Percentiles rank a stretch among this genome's conserved stretches.
phyloP scores from a whole-genome alignment of 768 basidiomycete species.

The Leccinum broughii region DNA sequence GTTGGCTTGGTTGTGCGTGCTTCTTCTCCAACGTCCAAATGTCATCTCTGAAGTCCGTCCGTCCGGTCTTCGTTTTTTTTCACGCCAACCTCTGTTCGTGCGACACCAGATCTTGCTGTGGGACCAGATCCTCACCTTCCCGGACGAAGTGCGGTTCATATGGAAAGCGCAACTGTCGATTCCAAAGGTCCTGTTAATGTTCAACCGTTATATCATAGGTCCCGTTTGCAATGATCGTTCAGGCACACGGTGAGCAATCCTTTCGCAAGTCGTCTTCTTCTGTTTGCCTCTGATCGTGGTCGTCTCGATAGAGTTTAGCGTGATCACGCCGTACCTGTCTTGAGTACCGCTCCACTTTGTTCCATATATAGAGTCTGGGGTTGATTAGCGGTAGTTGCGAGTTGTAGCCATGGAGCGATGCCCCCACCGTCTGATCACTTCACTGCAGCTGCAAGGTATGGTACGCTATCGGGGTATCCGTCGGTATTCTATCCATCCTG shows the following conservation, averaged over 20 bases:
- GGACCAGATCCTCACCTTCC: conserved; percentile 36
- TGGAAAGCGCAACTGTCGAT: conserved; percentile 31
- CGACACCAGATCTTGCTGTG: conserved; percentile 33
- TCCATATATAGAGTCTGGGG: background rate
- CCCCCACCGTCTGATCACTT: too few species aligned
- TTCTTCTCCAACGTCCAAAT: background rate
- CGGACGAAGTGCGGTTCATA: conserved; percentile 34
- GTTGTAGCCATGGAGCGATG: too few species aligned
- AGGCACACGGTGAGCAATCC: conserved; percentile 30
- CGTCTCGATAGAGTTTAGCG: conserved; percentile 24
- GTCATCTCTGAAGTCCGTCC: background rate
- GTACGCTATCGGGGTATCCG: too few species aligned
- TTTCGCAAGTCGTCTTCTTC: background rate
- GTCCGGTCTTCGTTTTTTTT: background rate
- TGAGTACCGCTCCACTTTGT: conserved; percentile 6
- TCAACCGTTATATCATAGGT: conserved; percentile 34
- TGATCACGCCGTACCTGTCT: conserved; percentile 11
- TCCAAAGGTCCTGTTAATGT: conserved; percentile 35
- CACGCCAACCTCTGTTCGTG: background rate
- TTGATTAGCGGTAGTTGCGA: background rate
- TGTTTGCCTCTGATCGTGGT: too few species aligned
- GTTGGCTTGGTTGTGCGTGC: too few species aligned
- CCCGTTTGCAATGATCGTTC: conserved; percentile 31
- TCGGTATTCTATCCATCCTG: too few species aligned
- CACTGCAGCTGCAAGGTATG: too few species aligned